Conservation (phyloP, 176 grass and related monocot species). For the Aechmea fasciata region DNA sequence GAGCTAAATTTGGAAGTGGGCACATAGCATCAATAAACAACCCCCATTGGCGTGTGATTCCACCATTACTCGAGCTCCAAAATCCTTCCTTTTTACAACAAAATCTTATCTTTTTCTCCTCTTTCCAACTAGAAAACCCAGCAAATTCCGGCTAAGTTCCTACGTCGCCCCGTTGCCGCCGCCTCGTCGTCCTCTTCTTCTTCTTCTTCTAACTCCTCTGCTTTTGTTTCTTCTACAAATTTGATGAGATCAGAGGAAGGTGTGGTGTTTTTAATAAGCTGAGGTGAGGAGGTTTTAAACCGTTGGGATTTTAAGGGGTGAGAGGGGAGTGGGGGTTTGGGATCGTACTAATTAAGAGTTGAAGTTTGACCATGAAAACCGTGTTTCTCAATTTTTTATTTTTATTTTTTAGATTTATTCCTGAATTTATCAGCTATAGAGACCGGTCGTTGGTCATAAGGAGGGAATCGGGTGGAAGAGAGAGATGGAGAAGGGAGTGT, state of each 20-base stretch:
- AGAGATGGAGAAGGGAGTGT: background rate
- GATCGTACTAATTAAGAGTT: background rate
- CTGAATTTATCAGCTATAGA: background rate
- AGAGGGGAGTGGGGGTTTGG: background rate
- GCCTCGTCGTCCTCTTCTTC: too few relatives aligned
- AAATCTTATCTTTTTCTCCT: too few relatives aligned
- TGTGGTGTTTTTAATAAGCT: too few relatives aligned
- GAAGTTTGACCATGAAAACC: background rate
- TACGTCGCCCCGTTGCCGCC: too few relatives aligned
- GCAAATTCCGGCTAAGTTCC: too few relatives aligned
- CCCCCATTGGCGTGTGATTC: too few relatives aligned
- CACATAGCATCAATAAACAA: background rate
- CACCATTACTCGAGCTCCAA: too few relatives aligned
- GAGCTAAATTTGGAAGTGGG: background rate
- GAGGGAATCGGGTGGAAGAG: background rate
- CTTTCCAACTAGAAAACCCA: too few relatives aligned
- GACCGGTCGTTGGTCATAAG: conserved; percentile 1
- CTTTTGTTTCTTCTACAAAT: too few relatives aligned
- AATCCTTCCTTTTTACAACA: too few relatives aligned
- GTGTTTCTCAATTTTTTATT: background rate
- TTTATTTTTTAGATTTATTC: background rate
- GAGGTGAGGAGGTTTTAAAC: background rate
- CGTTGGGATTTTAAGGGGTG: background rate
- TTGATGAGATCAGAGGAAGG: too few relatives aligned
- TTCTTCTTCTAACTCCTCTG: too few relatives aligned